phyloP scores from a whole-genome alignment of 139 green algal species.

The Limnomonas spitsbergensis region DNA sequence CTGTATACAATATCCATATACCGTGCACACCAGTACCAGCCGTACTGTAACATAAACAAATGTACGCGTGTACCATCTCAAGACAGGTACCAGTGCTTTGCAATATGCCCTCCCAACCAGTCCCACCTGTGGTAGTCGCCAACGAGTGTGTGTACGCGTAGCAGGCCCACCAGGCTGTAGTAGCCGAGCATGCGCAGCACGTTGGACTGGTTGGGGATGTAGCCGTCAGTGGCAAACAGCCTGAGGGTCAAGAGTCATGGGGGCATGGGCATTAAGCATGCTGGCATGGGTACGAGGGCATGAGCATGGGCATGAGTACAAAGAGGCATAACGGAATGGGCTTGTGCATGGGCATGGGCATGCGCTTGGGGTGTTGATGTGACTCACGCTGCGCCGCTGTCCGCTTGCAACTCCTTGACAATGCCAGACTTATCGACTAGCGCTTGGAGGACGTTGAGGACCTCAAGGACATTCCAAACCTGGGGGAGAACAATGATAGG shows the following conservation, averaged over 20 bases:
- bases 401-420: conserved; percentile 59
- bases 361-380: no score
- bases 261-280: not conserved
- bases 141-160: conserved; percentile 86
- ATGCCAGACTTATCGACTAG: conserved; percentile 84
- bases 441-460: conserved; percentile 85
- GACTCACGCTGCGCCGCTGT: conserved; percentile 47
- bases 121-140: conserved; percentile 90
- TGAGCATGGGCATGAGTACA: no score
- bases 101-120: no score
- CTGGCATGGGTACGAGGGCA: no score
- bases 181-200: conserved; percentile 95
- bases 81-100: no score
- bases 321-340: no score
- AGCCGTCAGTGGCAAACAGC: conserved; percentile 76
- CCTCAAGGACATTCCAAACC: conserved; percentile 74
- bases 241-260: not conserved
- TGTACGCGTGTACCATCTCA: no score
- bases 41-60: no score
- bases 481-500: no score
- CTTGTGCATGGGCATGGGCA: no score
- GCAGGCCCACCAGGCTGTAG: conserved; percentile 87
- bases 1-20: no score
- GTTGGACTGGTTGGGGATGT: conserved; percentile 75
- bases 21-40: no score